Evolutionary conservation across 371 early-diverging fungal species (phyloP).

Genomic region (Rhizomucor miehei): DNA sequence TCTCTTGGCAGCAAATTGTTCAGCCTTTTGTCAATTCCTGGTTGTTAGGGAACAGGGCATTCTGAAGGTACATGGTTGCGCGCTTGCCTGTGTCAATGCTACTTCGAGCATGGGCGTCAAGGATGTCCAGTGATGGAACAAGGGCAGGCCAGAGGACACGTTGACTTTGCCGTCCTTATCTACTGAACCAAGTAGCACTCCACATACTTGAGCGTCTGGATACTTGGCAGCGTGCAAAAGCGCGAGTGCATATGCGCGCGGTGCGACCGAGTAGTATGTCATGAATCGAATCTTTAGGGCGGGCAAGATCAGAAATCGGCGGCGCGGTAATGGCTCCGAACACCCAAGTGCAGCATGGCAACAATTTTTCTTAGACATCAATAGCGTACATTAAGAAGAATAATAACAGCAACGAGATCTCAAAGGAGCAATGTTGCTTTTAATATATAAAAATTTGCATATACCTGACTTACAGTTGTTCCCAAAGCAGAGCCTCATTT

Average conservation of each 20-base stretch:
- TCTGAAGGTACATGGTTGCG: background rate
- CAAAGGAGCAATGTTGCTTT: no score
- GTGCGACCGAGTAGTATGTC: conserved; percentile 21
- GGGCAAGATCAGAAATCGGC: no score
- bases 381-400: no score
- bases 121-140: conserved; percentile 77
- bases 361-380: no score
- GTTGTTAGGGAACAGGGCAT: background rate
- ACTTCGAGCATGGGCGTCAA: conserved; percentile 78
- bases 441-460: no score
- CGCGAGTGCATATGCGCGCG: conserved; percentile 69
- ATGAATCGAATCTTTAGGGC: no score
- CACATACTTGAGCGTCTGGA: conserved; percentile 67
- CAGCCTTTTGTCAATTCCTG: conserved; percentile 30
- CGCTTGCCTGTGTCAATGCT: conserved; percentile 69
- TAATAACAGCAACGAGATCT: no score
- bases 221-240: conserved; percentile 82
- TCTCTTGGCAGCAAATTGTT: conserved; percentile 44
- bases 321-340: no score
- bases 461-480: no score
- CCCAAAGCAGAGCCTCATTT: no score
- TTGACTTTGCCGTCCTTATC: conserved; percentile 29
- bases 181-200: conserved; percentile 57
- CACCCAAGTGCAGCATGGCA: no score
- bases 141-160: conserved; percentile 67